Evolutionary conservation across 257 asterid genomes (phyloP), one percentile per base, ranked within the genome.

Genomic region (Nicotiana sylvestris): DNA sequence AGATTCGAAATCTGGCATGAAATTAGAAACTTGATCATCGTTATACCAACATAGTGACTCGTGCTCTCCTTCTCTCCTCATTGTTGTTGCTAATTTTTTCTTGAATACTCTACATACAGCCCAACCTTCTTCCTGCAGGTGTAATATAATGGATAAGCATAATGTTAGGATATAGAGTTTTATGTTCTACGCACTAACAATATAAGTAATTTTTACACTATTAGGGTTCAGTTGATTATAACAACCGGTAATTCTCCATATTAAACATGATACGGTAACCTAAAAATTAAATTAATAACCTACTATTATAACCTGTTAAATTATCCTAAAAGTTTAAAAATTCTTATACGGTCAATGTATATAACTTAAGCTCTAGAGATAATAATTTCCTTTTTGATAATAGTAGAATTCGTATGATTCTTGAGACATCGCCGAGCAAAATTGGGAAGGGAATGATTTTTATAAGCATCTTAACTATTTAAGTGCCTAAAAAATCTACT

Each of bases 81-180:
- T 60, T 6, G 82, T 66, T 29, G 92, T 82, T 80, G 92, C 46
- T 81, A 92, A 35, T 84, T 81, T 90, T 88, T 92, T 92, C 91
- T 85, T 92, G 91, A 92, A 92, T 18, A 84, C 96, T 86, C 92
- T 88, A 82, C 96, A 92, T 16, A 90, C 96, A 12, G 86, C 96
- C 96, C 96, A 92, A 46, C 96, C 96, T 90, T 92, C 96, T 88
- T 92, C 96, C 96, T 92, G 94, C 92, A 86, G 89, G 27, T 49
- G 29, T 55, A 46, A 64, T 53, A 43, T 43, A 3, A 43, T 43
- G 0, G 11, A 43, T 10, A 29, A 21, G 10, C 46, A 21, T 43
- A 13, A 80, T n/a, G 2, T 17, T 32, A 17, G 13, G 11, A 35
- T 7, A 1, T 56, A 6, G 4, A 17, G 81, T 29, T 51, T 21